Base-by-base conservation (phyloP, 2,329 filamentous ascomycete genomes). In the Fusarium multiceps region DNA sequence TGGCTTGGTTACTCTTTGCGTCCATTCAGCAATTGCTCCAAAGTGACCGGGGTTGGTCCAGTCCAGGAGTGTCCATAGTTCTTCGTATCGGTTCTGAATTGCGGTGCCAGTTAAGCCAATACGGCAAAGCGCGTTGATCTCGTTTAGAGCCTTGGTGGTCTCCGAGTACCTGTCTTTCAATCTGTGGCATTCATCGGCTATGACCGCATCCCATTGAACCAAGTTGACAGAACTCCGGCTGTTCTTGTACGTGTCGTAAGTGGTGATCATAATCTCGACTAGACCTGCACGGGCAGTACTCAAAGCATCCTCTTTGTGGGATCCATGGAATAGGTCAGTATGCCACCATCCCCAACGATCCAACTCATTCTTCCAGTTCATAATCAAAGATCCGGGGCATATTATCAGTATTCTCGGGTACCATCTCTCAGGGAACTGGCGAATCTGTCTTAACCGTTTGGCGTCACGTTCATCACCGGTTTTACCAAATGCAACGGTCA, bases 31-130 rank as follows among this genome's bases (percentile, higher is more conserved):
- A 12, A 92, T 75, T 1, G 84, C 84, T 18, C 87, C 88, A 57
- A 90, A 87, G 48, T 86, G 81, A 0, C 94, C 95, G 0, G 96
- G 96, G 72, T 97, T 96, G 0, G 94, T 94, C 96, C 96, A 99
- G 77, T 99, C 97, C 4, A 99, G 84, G 0, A 99, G 84, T 0
- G 94, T 97, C 95, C 95, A 99, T 1, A 99, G 86, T 78, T 99
- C 96, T 77, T 98, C 93, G 78, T 99, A 99, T 71, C 93, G 96
- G 79, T 99, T 99, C 77, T 99, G 96, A 46, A 99, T 98, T 0
- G 95, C 95, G 0, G 96, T 99, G 3, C 96, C 96, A 0, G 94
- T 98, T 11, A 99, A 84, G 0, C 96, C 96, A 65, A 99, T 94
- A 34, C 96, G 89, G 76, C 96, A 98, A 4, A 98, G 86, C 0